Evolutionary conservation across 2,329 filamentous ascomycete species (phyloP), one percentile per base, ranked within the genome.

Genomic region (Sarocladiaceae sp.): DNA sequence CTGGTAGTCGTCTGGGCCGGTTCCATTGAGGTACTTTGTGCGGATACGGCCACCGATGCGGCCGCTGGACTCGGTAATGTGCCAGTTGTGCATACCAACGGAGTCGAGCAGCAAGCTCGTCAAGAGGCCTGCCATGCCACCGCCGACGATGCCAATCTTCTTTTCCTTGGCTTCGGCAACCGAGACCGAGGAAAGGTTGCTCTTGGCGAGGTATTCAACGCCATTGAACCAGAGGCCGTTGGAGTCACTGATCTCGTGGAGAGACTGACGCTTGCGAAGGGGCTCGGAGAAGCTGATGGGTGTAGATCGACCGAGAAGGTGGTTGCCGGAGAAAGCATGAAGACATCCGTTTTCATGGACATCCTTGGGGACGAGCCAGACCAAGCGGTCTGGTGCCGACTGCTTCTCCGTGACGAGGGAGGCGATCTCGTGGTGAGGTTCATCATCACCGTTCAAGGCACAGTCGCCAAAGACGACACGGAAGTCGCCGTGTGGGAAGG

Each of bases 21-120:
- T 60, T 40, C 60, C 56, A 49, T 64, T 65, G 6, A 69, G 55
- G 44, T 66, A 68, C n/a, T 59, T 56, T 3, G 66, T 68, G 33
- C 62, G 59, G 37, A 69, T 62, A n/a, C 66, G 60, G 6, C 66
- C 66, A 1, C 66, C 66, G 2, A 67, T 45, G 3, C 63, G 57
- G 9, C 60, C 50, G 1, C 59, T 60, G 0, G 66, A 63, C 48
- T 69, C 66, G 16, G 62, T 53, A 6, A 69, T 62, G 40, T 67
- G 60, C 64, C 64, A 64, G 42, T 68, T 60, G 23, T 59, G 58
- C 11, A 68, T 59, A 13, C 65, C 63, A 10, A 65, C 62, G 12
- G 62, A 64, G 12, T 64, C 58, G 4, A 68, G 61, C 2, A 68
- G 52, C 12, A 64, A 50, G 19, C 37, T 41, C 4, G 37, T 41